Evolutionary conservation across 2,329 filamentous ascomycete species (phyloP).

Genomic region (Venturia oleaginea): DNA sequence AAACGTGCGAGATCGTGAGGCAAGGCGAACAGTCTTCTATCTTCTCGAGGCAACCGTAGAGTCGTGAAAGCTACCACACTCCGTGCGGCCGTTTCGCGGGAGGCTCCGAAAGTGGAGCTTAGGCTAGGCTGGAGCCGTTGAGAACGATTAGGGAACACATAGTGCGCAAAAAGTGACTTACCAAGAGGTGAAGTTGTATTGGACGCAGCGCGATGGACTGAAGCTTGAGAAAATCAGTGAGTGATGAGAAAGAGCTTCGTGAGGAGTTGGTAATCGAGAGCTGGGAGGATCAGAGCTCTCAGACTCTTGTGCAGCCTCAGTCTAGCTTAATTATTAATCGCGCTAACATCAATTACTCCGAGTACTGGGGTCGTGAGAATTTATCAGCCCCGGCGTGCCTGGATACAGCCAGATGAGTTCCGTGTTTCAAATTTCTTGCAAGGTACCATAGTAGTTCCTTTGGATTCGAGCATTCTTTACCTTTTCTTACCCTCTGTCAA

Average conservation of each 20-base stretch:
- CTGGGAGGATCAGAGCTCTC: neutral
- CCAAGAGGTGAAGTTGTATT: neutral
- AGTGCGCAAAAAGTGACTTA: neutral
- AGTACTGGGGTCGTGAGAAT: neutral
- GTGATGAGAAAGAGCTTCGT: neutral
- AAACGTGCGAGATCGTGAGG: neutral
- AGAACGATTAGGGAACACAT: neutral
- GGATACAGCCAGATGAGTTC: neutral
- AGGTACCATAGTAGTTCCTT: too few relatives aligned
- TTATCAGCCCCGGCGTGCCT: neutral
- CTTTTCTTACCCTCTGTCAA: neutral
- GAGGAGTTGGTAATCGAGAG: neutral
- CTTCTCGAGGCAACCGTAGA: neutral
- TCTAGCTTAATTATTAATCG: neutral
- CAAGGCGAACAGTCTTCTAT: neutral
- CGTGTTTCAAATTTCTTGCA: neutral
- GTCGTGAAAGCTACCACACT: neutral
- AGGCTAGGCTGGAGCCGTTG: neutral
- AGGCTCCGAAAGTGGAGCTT: neutral
- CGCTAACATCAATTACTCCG: neutral
- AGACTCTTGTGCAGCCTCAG: neutral
- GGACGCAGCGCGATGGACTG: neutral
- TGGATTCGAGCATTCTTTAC: neutral
- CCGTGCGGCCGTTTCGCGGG: neutral
- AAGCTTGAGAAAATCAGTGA: neutral